Conservation (phyloP, 805 yeast genomes). For the Suhomyces sp. region DNA sequence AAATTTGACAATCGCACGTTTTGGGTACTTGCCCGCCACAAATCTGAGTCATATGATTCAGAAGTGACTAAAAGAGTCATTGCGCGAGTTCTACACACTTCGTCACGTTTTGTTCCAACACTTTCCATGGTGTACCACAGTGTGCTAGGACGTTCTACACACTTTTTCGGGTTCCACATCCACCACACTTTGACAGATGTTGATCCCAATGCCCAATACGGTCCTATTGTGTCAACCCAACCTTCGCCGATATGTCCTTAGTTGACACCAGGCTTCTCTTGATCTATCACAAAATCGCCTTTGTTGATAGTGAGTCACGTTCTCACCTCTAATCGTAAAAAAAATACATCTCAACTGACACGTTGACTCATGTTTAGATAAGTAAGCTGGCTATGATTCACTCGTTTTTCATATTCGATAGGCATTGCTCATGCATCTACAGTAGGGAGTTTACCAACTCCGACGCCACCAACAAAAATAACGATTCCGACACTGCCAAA, state of each 20-base stretch:
- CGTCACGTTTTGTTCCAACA: neutral
- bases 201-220: neutral
- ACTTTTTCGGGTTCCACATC: neutral
- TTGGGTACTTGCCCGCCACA: neutral
- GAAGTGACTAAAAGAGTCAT: neutral
- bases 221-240: neutral
- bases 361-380: constrained; percentile 24
- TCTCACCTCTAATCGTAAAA: neutral
- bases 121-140: neutral
- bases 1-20: neutral
- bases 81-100: neutral
- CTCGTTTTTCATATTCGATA: constrained; percentile 87
- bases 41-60: neutral
- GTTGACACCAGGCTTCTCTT: neutral
- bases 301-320: neutral
- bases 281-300: neutral
- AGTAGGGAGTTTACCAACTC: constrained; percentile 54
- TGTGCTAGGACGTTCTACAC: neutral
- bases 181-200: neutral
- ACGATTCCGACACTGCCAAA: constrained; percentile 70
- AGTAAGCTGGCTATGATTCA: constrained; percentile 47
- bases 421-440: constrained; percentile 87
- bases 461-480: constrained; percentile 43
- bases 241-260: neutral
- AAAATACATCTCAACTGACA: neutral